phyloP scores from a whole-genome alignment of 2,329 filamentous ascomycete species.

The Fusarium sp. region DNA sequence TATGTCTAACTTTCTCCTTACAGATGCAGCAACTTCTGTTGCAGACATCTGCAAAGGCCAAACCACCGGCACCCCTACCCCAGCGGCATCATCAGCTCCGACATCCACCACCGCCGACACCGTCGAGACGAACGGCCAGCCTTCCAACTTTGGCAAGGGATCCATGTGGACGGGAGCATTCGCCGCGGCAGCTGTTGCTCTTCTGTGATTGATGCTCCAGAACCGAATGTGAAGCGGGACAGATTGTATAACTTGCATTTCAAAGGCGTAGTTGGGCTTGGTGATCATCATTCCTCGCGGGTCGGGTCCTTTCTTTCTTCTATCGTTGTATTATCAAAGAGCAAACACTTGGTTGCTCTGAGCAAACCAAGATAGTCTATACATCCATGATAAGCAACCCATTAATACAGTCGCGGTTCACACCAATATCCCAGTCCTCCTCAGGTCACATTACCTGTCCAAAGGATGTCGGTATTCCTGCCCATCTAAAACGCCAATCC shows the following conservation, averaged over 20 bases:
- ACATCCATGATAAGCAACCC: slow-evolving; percentile 10
- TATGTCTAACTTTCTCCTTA: not conserved
- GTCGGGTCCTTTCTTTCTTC: not conserved
- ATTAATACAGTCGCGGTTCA: not conserved
- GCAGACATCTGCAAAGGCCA: slow-evolving; percentile 13
- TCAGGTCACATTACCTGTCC: not conserved
- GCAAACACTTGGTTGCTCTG: not conserved
- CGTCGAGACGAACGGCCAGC: slow-evolving; percentile 5
- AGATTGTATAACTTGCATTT: not conserved
- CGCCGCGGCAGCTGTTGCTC: slow-evolving; percentile 9
- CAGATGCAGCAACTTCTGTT: not conserved
- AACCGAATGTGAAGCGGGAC: not conserved
- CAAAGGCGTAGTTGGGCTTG: not conserved
- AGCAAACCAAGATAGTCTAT: not conserved
- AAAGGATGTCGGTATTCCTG: not conserved
- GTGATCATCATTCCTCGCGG: not conserved
- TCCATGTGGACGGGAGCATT: slow-evolving; percentile 16
- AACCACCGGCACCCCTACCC: not conserved
- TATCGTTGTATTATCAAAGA: slow-evolving; percentile 7
- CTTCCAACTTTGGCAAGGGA: not conserved
- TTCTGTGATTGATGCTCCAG: not conserved
- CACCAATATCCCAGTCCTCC: not conserved
- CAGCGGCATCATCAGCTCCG: not conserved
- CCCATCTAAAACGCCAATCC: slow-evolving; percentile 4
- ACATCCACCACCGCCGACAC: slow-evolving; percentile 3